Evolutionary conservation across 495 filamentous ascomycete genomes (phyloP).

Genomic region (Hypoxylon fuscum): DNA sequence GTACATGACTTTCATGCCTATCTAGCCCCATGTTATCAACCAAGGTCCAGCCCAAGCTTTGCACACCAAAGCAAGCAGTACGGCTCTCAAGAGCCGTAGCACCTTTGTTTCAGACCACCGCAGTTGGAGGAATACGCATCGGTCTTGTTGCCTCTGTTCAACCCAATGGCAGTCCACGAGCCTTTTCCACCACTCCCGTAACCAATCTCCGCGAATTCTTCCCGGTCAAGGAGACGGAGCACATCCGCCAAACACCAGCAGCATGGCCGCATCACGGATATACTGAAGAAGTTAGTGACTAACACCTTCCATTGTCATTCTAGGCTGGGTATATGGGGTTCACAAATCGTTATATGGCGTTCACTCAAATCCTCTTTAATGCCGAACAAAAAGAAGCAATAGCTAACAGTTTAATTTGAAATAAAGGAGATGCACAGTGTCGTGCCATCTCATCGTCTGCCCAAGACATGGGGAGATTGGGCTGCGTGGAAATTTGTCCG

Average conservation of each 20-base stretch:
- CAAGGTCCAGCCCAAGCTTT: slow-evolving; percentile 43
- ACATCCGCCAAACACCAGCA: slow-evolving; percentile 60
- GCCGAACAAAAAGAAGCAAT: background rate
- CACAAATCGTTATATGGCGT: background rate
- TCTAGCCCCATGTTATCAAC: slow-evolving; percentile 37
- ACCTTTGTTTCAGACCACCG: slow-evolving; percentile 31
- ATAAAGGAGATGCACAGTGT: slow-evolving; percentile 53
- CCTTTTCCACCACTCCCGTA: slow-evolving; percentile 54
- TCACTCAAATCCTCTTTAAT: background rate
- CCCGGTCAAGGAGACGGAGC: slow-evolving; percentile 55
- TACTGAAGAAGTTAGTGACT: slow-evolving; percentile 47
- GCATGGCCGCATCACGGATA: slow-evolving; percentile 76
- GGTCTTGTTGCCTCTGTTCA: slow-evolving; percentile 35
- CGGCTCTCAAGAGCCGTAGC: slow-evolving; percentile 43
- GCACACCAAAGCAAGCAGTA: slow-evolving; percentile 47
- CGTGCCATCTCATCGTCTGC: slow-evolving; percentile 49
- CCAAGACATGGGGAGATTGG: slow-evolving; percentile 52
- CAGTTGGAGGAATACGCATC: slow-evolving; percentile 39
- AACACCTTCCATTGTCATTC: background rate
- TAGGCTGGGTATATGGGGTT: background rate
- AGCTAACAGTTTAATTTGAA: slow-evolving; percentile 19
- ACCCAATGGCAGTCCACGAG: slow-evolving; percentile 31
- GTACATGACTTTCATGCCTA: slow-evolving; percentile 4
- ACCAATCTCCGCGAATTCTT: slow-evolving; percentile 57
- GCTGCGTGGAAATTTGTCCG: slow-evolving; percentile 57